phyloP scores from a whole-genome alignment of 2,329 filamentous ascomycete species.

The Ascomycota sp. region DNA sequence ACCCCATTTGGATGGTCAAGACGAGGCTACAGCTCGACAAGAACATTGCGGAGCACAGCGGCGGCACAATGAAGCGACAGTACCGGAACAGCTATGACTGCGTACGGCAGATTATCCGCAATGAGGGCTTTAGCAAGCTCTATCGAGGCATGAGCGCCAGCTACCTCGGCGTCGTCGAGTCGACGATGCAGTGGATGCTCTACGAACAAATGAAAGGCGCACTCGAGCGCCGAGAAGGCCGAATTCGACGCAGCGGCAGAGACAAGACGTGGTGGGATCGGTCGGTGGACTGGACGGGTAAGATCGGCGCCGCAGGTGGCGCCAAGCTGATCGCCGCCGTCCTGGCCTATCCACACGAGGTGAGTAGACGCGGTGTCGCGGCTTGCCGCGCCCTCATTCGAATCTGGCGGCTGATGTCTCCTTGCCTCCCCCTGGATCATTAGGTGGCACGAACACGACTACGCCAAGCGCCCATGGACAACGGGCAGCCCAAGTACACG shows the following conservation, averaged over 20 bases:
- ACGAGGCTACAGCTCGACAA: slow-evolving; percentile 82
- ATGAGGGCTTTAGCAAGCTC: slow-evolving; percentile 61
- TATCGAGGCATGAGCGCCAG: slow-evolving; percentile 83
- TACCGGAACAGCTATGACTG: slow-evolving; percentile 84
- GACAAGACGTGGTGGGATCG: slow-evolving; percentile 49
- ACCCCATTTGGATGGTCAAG: slow-evolving; percentile 93
- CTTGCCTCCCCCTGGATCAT: no score
- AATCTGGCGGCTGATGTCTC: no score
- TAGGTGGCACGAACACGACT: slow-evolving; percentile 64
- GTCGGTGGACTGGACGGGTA: slow-evolving; percentile 56
- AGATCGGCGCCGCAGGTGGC: slow-evolving; percentile 53
- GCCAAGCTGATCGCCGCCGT: slow-evolving; percentile 73
- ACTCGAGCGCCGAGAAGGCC: slow-evolving; percentile 41
- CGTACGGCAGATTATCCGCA: slow-evolving; percentile 53
- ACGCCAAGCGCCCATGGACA: slow-evolving; percentile 56
- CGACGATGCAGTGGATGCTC: slow-evolving; percentile 76
- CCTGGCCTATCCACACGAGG: slow-evolving; percentile 81
- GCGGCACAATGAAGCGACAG: slow-evolving; percentile 31
- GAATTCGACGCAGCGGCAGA: slow-evolving; percentile 32
- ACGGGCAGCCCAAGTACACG: slow-evolving; percentile 61
- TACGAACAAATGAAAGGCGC: slow-evolving; percentile 77
- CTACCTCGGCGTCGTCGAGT: slow-evolving; percentile 78
- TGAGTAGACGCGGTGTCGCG: slow-evolving; percentile 13
- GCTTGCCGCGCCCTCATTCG: background rate
- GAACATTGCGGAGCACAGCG: slow-evolving; percentile 42